Evolutionary conservation across 2,329 filamentous ascomycete species (phyloP).

Genomic region (Colletotrichum scovillei): DNA sequence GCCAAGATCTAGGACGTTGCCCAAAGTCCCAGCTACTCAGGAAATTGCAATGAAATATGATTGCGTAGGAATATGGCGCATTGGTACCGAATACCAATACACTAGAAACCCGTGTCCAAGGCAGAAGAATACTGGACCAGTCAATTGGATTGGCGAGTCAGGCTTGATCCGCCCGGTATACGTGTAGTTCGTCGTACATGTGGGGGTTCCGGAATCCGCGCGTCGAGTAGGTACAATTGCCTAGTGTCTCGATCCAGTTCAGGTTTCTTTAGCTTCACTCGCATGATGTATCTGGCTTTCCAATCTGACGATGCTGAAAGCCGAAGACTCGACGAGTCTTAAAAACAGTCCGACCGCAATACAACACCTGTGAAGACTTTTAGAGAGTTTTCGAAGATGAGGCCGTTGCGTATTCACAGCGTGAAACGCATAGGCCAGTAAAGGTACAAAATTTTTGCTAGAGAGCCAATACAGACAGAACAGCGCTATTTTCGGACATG

Average conservation of each 20-base stretch:
- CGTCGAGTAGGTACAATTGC: neutral
- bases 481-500: neutral
- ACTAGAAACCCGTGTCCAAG: neutral
- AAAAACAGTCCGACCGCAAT: neutral
- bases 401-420: neutral
- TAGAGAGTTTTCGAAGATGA: neutral
- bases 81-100: too few species aligned
- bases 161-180: neutral
- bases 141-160: constrained; percentile 5
- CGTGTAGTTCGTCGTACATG: neutral
- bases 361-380: neutral
- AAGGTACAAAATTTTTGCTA: neutral
- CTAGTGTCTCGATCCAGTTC: neutral
- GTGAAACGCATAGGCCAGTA: neutral
- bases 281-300: neutral
- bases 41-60: neutral
- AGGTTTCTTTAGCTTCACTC: neutral
- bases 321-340: constrained; percentile 6
- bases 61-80: neutral
- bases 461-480: neutral
- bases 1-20: neutral
- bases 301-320: neutral
- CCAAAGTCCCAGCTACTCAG: neutral
- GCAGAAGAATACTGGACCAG: neutral
- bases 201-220: constrained; percentile 6